These are phyloP conservation scores for Rhynchospora tenuis DNA, from an alignment of 176 grass and related monocot genomes.

Conservation along the genomic window DNA sequence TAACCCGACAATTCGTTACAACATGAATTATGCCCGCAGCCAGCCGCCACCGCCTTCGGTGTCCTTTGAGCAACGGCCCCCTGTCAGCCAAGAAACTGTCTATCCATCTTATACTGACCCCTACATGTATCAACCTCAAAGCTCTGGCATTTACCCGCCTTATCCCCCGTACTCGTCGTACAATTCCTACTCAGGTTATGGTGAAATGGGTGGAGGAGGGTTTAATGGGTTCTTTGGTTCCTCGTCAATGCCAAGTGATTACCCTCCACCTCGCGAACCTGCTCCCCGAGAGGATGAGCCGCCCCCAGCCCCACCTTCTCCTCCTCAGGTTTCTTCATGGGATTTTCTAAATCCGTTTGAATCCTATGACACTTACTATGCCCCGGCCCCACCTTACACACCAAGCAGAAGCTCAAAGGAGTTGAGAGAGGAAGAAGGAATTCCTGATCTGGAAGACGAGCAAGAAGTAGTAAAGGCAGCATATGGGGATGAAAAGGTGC, in stretches of 20 bases:
- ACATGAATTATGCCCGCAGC: slow-evolving; percentile 52
- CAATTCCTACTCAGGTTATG: slow-evolving; percentile 23
- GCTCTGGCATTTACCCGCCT: slow-evolving; percentile 35
- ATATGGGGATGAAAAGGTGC: slow-evolving; percentile 56
- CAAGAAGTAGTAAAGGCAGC: slow-evolving; percentile 79
- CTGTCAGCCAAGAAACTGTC: slow-evolving; percentile 33
- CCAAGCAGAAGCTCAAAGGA: slow-evolving; percentile 79
- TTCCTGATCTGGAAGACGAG: slow-evolving; percentile 93
- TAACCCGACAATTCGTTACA: slow-evolving; percentile 21
- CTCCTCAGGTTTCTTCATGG: slow-evolving; percentile 84
- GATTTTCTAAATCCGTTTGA: slow-evolving; percentile 94
- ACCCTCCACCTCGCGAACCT: slow-evolving; percentile 33
- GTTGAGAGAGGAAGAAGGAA: slow-evolving; percentile 91
- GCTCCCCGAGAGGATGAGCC: slow-evolving; percentile 27
- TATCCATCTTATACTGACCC: slow-evolving; percentile 34
- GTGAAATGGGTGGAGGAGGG: slow-evolving; percentile 8
- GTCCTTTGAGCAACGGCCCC: slow-evolving; percentile 33
- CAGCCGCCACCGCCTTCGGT: slow-evolving; percentile 38
- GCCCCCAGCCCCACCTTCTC: slow-evolving; percentile 62
- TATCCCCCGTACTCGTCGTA: slow-evolving; percentile 31
- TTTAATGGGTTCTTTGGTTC: slow-evolving; percentile 38
- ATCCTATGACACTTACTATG: slow-evolving; percentile 68
- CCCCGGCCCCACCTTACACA: slow-evolving; percentile 41
- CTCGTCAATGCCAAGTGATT: slow-evolving; percentile 7
- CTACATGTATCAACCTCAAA: slow-evolving; percentile 40